phyloP scores from a whole-genome alignment of 768 basidiomycete genomes.

The Amanita pseudoporphyria region DNA sequence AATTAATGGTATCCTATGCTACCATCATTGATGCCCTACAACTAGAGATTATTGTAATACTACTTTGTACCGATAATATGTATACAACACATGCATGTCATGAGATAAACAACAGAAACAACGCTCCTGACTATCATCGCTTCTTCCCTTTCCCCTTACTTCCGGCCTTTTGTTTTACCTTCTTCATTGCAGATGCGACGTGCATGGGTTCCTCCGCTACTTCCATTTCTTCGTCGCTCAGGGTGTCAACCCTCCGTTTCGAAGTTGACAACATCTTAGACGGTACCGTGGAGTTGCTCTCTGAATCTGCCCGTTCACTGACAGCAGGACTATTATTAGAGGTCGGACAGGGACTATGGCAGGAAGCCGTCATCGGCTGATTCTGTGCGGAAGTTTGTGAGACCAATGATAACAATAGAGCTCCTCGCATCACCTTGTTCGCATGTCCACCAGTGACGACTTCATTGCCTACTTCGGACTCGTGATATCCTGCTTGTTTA shows the following conservation, averaged over 20 bases:
- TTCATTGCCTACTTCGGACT: background rate
- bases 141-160: constrained; percentile 34
- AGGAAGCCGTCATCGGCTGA: constrained; percentile 37
- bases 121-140: constrained; percentile 18
- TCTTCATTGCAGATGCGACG: constrained; percentile 20
- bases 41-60: background rate
- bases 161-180: constrained; percentile 18
- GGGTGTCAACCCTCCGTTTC: constrained; percentile 42
- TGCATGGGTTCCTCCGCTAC: constrained; percentile 36
- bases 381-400: constrained; percentile 34
- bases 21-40: background rate
- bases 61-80: background rate
- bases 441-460: background rate
- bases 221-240: constrained; percentile 48
- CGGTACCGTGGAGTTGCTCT: constrained; percentile 19
- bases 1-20: background rate
- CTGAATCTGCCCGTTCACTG: constrained; percentile 36
- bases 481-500: background rate
- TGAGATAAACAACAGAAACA: too few species aligned
- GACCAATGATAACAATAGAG: constrained; percentile 33
- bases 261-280: constrained; percentile 17
- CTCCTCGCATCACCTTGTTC: constrained; percentile 17
- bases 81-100: background rate
- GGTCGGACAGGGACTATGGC: constrained; percentile 41
- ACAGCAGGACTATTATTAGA: constrained; percentile 29